Evolutionary conservation across 768 basidiomycete genomes (phyloP).

Genomic region (Boletus vinaceobasis): DNA sequence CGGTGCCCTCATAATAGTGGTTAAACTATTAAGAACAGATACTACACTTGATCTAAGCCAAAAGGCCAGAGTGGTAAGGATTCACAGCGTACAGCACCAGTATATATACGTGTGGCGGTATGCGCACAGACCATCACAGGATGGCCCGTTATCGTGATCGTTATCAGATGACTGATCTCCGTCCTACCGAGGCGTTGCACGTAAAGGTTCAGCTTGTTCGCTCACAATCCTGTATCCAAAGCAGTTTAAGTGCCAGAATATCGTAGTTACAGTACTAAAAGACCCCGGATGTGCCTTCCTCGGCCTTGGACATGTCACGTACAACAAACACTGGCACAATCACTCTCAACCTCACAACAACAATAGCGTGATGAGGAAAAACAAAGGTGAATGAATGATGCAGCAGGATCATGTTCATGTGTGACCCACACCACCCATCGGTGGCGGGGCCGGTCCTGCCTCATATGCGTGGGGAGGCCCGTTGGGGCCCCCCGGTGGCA

Average conservation of each 20-base stretch:
- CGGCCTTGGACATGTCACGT: slow-evolving; percentile 19
- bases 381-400: slow-evolving; percentile 7
- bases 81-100: accelerated
- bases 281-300: slow-evolving; percentile 7
- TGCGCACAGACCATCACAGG: slow-evolving; percentile 28
- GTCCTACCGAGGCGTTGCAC: too few species aligned
- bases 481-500: slow-evolving; percentile 62
- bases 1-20: slow-evolving; percentile 58
- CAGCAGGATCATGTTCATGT: slow-evolving; percentile 38
- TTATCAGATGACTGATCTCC: too few species aligned
- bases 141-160: too few species aligned
- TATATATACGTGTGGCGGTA: slow-evolving; percentile 6
- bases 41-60: slow-evolving; percentile 75
- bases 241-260: slow-evolving; percentile 25
- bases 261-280: slow-evolving; percentile 27
- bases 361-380: slow-evolving; percentile 13
- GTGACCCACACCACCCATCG: slow-evolving; percentile 70
- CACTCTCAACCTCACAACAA: slow-evolving; percentile 29
- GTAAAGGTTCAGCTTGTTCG: background rate
- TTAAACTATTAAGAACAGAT: slow-evolving; percentile 66
- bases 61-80: slow-evolving; percentile 44
- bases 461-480: slow-evolving; percentile 75
- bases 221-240: slow-evolving; percentile 20
- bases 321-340: slow-evolving; percentile 28
- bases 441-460: slow-evolving; percentile 63